Conservation (phyloP, 176 grass and related monocot genomes). For the Oryza glaberrima region DNA sequence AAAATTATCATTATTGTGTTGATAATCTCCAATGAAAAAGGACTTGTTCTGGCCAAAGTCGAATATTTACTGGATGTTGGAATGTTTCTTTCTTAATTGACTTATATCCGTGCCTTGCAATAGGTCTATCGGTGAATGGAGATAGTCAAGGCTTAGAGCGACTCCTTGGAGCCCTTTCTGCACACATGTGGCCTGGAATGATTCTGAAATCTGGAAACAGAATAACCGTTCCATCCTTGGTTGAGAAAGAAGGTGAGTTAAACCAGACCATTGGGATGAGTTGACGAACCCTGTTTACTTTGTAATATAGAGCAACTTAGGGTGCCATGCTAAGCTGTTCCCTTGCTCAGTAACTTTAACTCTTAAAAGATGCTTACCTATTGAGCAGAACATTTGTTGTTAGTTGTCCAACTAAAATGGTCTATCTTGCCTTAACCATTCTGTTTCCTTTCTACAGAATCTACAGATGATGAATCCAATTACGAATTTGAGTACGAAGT, state of each 20-base stretch:
- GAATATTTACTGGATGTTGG: not conserved
- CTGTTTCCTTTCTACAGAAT: conserved; percentile 63
- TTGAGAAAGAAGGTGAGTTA: conserved; percentile 77
- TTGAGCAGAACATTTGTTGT: conserved; percentile 7
- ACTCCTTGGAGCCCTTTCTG: conserved; percentile 84
- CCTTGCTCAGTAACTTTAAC: not conserved
- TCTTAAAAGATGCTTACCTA: conserved; percentile 1
- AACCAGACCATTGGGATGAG: not conserved
- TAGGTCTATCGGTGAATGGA: conserved; percentile 89
- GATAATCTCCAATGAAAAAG: conserved; percentile 7
- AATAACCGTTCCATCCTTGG: conserved; percentile 65
- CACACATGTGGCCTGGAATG: conserved; percentile 99
- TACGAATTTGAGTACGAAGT: conserved; percentile 88
- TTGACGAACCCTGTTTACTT: not conserved
- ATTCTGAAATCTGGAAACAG: conserved; percentile 88
- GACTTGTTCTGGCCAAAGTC: not conserved
- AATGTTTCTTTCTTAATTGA: conserved; percentile 13
- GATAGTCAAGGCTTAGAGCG: conserved; percentile 96
- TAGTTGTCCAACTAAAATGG: not conserved
- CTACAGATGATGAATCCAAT: conserved; percentile 75
- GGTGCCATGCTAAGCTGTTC: conserved; percentile 11
- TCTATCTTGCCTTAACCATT: conserved; percentile 31
- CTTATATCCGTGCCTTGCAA: conserved; percentile 17
- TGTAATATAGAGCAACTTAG: conserved; percentile 22
- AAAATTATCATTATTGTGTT: not conserved